Evolutionary conservation across 768 basidiomycete species (phyloP), one percentile per base, ranked within the genome.

Genomic region (Mycena olivaceomarginata): DNA sequence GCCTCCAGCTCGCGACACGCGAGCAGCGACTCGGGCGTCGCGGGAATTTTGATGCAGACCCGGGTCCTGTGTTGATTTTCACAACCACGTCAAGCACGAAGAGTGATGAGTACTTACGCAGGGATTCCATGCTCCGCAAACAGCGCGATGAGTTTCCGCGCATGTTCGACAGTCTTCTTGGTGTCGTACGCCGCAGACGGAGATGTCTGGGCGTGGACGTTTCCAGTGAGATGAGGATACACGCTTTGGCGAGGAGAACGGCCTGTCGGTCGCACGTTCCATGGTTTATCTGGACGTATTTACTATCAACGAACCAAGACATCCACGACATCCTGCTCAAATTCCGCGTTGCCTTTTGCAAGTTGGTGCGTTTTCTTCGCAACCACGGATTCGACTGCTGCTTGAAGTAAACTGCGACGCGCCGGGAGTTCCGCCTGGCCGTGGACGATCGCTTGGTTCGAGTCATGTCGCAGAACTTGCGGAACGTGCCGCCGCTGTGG

Each of bases 41-140:
- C 84, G 20, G 92, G 92, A 56, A 93, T 91, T 81, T 93, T 93
- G 83, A 93, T 90, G 80, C 91, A 91, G 31, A 91, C 89, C 13
- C 91, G 86, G 37, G 87, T 84, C 78, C 89, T 88, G 73, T 7
- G 53, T 22, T 68, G 11, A 5, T 20, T 40, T 25, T 70, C n/a
- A 51, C 5, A 67, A 3, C 25, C 12, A 65, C 45, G 25, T 41
- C 5, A 37, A 18, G 65, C 8, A 51, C 9, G 39, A 51, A 51
- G 40, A 39, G 66, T 40, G 41, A 12, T 31, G 39, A 43, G 25
- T 11, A 63, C 75, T 18, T 72, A 88, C 88, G 82, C 85, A 41
- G 88, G 86, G 66, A 90, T 89, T 5, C 87, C 90, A 73, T 88
- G 79, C 11, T 82, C 85, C 66, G 85, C 87, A 70, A 90, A 91